These are phyloP conservation scores for Talaromyces liani DNA, from an alignment of 495 filamentous ascomycete species.

Conservation along the genomic window DNA sequence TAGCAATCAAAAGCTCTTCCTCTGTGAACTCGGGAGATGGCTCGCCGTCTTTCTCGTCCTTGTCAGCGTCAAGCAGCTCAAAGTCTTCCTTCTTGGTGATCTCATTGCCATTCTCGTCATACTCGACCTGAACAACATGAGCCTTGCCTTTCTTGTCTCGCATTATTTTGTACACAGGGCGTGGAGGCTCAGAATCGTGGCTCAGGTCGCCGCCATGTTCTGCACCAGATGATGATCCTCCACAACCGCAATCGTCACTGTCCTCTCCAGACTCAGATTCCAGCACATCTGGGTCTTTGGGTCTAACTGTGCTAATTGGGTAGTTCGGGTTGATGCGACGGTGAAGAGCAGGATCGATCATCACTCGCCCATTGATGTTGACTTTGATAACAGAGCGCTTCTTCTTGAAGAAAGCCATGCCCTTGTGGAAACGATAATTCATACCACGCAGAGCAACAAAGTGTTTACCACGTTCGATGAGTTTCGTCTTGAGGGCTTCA, in stretches of 20 bases:
- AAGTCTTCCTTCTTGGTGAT: slow-evolving; percentile 59
- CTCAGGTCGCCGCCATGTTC: slow-evolving; percentile 24
- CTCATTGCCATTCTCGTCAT: slow-evolving; percentile 55
- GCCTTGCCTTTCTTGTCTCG: slow-evolving; percentile 55
- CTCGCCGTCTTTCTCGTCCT: slow-evolving; percentile 21
- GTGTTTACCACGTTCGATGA: slow-evolving; percentile 80
- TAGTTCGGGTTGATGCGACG: slow-evolving; percentile 87
- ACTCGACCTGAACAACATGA: slow-evolving; percentile 51
- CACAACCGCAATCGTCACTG: slow-evolving; percentile 32
- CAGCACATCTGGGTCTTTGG: slow-evolving; percentile 64
- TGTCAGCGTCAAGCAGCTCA: slow-evolving; percentile 37
- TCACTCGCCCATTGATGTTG: slow-evolving; percentile 84
- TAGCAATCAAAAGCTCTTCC: slow-evolving; percentile 82
- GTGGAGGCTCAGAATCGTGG: slow-evolving; percentile 44
- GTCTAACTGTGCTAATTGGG: slow-evolving; percentile 68
- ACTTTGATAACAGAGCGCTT: slow-evolving; percentile 73
- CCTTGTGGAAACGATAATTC: slow-evolving; percentile 80
- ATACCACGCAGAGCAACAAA: slow-evolving; percentile 75
- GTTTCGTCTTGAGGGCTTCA: slow-evolving; percentile 51
- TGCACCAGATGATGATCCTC: slow-evolving; percentile 42
- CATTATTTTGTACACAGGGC: slow-evolving; percentile 58
- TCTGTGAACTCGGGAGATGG: slow-evolving; percentile 53
- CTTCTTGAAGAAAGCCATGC: slow-evolving; percentile 75
- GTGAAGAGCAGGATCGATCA: slow-evolving; percentile 85
- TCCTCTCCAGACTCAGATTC: slow-evolving; percentile 43